Conservation (phyloP, 208 protist species). For the Tritrichomonas foetus region DNA sequence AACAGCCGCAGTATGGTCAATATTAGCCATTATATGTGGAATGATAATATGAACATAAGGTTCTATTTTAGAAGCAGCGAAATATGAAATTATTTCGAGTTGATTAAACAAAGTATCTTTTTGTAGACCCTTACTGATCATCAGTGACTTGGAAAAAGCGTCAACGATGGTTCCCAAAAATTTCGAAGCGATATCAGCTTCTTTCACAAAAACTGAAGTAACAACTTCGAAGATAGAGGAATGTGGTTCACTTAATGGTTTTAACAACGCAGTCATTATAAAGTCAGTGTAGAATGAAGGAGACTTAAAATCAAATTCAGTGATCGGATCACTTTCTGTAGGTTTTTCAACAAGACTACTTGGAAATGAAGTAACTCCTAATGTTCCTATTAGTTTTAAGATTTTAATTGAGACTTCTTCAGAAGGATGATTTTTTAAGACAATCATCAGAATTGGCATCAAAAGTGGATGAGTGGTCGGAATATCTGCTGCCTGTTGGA, state of each 20-base stretch:
- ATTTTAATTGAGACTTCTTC: background rate
- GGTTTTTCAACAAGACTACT: background rate
- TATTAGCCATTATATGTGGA: background rate
- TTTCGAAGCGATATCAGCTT: background rate
- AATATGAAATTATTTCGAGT: conserved; percentile 3
- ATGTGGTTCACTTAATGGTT: background rate
- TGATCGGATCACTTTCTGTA: background rate
- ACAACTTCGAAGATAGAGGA: background rate
- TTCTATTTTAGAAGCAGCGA: background rate
- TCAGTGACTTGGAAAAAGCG: background rate
- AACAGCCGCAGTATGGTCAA: background rate
- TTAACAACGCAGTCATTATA: background rate
- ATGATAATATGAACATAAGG: background rate
- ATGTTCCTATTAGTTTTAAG: background rate
- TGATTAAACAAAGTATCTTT: background rate
- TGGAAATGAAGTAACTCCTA: background rate
- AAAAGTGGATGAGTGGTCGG: background rate
- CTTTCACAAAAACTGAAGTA: background rate
- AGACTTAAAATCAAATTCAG: background rate
- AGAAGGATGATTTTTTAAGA: background rate
- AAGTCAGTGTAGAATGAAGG: background rate
- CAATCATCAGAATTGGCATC: background rate
- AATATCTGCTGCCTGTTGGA: background rate
- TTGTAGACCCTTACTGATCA: background rate
- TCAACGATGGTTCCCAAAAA: background rate